Percentiles rank a stretch among this genome's conserved stretches.
Conservation (phyloP, 2,329 filamentous ascomycete species). For the Helminthosporium solani region DNA sequence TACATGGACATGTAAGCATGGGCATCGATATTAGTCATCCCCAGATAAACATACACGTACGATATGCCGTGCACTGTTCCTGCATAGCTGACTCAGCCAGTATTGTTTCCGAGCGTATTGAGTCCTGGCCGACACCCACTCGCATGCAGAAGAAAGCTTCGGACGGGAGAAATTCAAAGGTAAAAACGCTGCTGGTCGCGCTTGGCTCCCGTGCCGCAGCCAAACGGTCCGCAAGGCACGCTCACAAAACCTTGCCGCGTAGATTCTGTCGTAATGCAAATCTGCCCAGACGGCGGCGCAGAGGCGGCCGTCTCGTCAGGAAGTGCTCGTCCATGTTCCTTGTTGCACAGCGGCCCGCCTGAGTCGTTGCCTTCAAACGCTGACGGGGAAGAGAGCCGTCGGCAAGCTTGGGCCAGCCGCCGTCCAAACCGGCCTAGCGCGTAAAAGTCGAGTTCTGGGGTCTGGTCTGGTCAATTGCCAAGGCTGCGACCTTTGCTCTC, state of each 20-base stretch:
- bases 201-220: constrained; percentile 1
- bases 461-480: background rate
- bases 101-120: constrained; percentile 15
- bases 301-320: background rate
- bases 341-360: background rate
- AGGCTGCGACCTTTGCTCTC: background rate
- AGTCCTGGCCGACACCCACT: constrained; percentile 8
- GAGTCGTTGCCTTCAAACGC: background rate
- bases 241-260: no score
- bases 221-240: background rate
- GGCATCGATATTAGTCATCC: no score
- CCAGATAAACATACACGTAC: no score
- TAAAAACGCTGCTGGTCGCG: background rate
- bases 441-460: background rate
- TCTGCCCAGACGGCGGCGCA: background rate
- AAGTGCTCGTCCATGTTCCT: background rate
- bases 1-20: no score
- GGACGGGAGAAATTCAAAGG: background rate
- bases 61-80: constrained; percentile 24
- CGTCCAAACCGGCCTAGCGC: background rate
- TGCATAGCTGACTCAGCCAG: constrained; percentile 26
- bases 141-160: background rate
- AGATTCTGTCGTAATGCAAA: background rate
- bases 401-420: background rate
- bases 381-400: background rate